Percentiles rank a stretch among this genome's conserved stretches.
Evolutionary conservation across 75 land plant genomes (phyloP).

Genomic region (Sequoia sempervirens): DNA sequence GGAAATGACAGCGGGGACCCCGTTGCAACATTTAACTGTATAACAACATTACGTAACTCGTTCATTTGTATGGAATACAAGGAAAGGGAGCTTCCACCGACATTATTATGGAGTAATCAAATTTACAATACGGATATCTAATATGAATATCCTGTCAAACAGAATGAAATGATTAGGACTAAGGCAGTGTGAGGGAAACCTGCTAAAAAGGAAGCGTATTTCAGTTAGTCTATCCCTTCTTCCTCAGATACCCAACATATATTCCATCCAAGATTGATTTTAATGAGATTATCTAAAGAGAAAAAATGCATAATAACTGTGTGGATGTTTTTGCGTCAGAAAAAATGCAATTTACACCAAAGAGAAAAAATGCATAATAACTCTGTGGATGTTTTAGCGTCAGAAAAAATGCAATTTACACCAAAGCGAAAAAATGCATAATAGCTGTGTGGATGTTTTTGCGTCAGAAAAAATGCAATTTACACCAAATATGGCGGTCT

Average conservation of each 20-base stretch:
- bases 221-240: background rate
- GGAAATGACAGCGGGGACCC: background rate
- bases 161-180: constrained; percentile 2
- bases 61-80: too few species aligned
- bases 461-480: too few species aligned
- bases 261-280: background rate
- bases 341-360: background rate
- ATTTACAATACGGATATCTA: background rate
- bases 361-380: too few species aligned
- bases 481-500: background rate
- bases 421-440: background rate
- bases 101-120: background rate
- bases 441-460: too few species aligned
- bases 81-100: background rate
- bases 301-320: background rate
- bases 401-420: too few species aligned
- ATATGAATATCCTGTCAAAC: background rate
- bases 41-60: background rate
- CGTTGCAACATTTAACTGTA: background rate
- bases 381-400: too few species aligned
- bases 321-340: too few species aligned
- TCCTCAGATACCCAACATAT: background rate
- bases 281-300: background rate
- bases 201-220: background rate
- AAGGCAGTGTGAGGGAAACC: background rate